A percentile compares a stretch with the other conserved stretches of the same genome.
Evolutionary conservation across 768 basidiomycete genomes (phyloP).

Genomic region (Dendrothele bispora): DNA sequence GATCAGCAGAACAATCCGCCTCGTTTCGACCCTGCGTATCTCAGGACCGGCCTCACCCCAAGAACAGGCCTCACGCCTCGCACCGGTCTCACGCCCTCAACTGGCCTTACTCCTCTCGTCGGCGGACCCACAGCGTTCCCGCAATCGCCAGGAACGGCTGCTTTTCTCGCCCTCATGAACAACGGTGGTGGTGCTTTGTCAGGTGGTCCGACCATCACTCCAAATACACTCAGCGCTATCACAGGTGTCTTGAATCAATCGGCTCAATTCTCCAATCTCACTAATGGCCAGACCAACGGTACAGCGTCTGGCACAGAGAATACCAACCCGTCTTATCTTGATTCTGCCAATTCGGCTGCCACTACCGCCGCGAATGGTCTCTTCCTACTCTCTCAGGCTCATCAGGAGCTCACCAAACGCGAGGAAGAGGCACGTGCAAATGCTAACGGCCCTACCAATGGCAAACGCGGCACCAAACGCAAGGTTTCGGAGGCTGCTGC

Average conservation of each 20-base stretch:
- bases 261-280: conserved; percentile 48
- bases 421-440: conserved; percentile 51
- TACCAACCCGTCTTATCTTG: conserved; percentile 30
- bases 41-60: conserved; percentile 87
- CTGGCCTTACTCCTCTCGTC: conserved; percentile 77
- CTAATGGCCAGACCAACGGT: conserved; percentile 47
- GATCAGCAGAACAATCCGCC: conserved; percentile 35
- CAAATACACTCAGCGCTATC: conserved; percentile 76
- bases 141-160: conserved; percentile 85
- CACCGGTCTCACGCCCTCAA: conserved; percentile 73
- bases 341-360: conserved; percentile 57
- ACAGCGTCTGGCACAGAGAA: conserved; percentile 39
- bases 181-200: conserved; percentile 36
- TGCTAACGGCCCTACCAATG: conserved; percentile 23
- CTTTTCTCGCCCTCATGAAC: conserved; percentile 90
- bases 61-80: conserved; percentile 83
- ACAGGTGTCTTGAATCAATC: conserved; percentile 73
- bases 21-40: conserved; percentile 68
- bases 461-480: conserved; percentile 69
- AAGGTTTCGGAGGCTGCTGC: conserved; percentile 62
- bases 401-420: conserved; percentile 95
- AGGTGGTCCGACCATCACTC: conserved; percentile 59
- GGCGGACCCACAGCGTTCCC: conserved; percentile 77
- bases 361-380: conserved; percentile 85
- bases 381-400: conserved; percentile 91